These are phyloP conservation scores for Botryotinia globosa DNA, from an alignment of 2,329 filamentous ascomycete species.

Conservation along the genomic window DNA sequence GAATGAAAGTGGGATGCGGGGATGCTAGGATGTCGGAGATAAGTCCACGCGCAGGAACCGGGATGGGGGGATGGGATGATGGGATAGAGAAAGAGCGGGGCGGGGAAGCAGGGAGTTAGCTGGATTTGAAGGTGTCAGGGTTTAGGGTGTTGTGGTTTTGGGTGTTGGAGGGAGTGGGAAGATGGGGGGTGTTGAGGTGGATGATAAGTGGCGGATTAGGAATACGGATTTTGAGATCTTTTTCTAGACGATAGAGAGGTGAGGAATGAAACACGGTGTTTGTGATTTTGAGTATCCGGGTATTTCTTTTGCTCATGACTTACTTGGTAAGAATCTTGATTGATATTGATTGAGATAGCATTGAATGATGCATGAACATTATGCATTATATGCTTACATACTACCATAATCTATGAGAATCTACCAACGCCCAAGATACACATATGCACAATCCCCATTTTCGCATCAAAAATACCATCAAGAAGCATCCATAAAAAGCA, in stretches of 20 bases:
- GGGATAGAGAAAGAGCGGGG: neutral
- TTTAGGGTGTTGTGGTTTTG: too few relatives aligned
- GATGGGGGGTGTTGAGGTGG: too few relatives aligned
- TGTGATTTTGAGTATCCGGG: neutral
- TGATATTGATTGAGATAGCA: neutral
- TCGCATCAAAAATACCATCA: neutral
- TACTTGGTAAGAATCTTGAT: too few relatives aligned
- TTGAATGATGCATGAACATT: neutral
- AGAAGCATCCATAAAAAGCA: neutral
- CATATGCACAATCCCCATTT: neutral
- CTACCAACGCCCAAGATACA: neutral
- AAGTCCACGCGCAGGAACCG: neutral
- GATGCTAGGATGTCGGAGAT: neutral
- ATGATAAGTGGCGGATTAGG: too few relatives aligned
- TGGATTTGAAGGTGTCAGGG: too few relatives aligned
- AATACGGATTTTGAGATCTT: too few relatives aligned
- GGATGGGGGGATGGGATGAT: neutral
- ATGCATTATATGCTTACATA: neutral
- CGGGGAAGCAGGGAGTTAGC: neutral
- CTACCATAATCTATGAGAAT: neutral
- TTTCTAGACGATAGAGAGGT: rapidly evolving
- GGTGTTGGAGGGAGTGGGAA: too few relatives aligned
- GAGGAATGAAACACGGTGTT: neutral
- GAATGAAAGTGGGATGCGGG: neutral
- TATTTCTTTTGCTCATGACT: neutral